Evolutionary conservation across 73 alveolate species (phyloP), one percentile per base, ranked within the genome.

Genomic region (Halteria grandinella): DNA sequence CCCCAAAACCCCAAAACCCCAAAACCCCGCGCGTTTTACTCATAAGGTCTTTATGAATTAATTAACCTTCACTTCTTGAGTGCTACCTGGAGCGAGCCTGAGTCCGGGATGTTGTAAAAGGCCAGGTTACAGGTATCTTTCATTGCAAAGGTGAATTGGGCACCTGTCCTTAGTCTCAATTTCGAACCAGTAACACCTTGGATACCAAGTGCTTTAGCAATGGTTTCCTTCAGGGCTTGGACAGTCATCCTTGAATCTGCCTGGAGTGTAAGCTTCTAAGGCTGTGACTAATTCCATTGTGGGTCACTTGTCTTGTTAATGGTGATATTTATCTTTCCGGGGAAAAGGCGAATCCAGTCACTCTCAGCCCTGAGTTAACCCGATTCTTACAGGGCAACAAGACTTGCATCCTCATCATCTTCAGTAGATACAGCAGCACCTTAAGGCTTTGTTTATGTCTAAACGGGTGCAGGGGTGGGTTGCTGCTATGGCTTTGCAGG

Each of bases 51-150:
- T n/a, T n/a, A n/a, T n/a, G n/a, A n/a, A n/a, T n/a, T n/a, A n/a
- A n/a, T n/a, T n/a, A n/a, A n/a, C n/a, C n/a, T n/a, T n/a, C n/a
- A n/a, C 7, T n/a, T 1, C 25, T 60, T 60, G 25, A 40, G 2
- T 8, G 17, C 77, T 1, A 60, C 25, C 10, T 37, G 60, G 7
- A 60, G 10, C 3, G 36, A 14, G 36, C 48, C 59, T 18, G 60
- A 55, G 43, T 60, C 77, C 20, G 77, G 77, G 2, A 60, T 60
- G 29, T 60, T 60, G 27, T 45, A 40, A 29, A 74, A 55, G 34
- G 93, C 86, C 21, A 76, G 75, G 21, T 91, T 44, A 11, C 41
- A 37, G 21, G 28, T 34, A 54, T 86, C 91, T 31, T 80, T 86
- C 39, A 81, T n/a, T 2, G 79, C 72, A 11, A 51, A 39, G 45